phyloP scores from a whole-genome alignment of 1,139 yeast genomes.

The Eremothecium coryli region DNA sequence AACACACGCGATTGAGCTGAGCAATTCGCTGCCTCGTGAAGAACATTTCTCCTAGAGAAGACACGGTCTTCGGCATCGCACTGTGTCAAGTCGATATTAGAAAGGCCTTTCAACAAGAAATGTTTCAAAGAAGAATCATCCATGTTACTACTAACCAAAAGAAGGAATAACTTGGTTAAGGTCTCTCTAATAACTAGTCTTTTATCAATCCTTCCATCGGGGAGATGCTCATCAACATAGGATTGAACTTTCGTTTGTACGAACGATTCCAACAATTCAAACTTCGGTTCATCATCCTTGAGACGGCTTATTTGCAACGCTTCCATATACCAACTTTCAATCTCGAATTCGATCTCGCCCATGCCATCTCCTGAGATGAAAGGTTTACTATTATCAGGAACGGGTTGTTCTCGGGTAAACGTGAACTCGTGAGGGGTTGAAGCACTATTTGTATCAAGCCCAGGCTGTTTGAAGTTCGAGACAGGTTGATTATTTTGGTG shows the following conservation, averaged over 20 bases:
- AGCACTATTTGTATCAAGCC: not conserved
- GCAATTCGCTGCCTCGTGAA: conserved; percentile 36
- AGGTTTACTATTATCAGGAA: not conserved
- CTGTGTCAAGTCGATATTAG: conserved; percentile 23
- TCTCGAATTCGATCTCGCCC: conserved; percentile 22
- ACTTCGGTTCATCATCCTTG: conserved; percentile 25
- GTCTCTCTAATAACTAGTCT: conserved; percentile 17
- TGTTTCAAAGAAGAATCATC: conserved; percentile 25
- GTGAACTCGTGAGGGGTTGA: not conserved
- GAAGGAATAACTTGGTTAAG: conserved; percentile 24
- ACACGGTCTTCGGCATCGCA: conserved; percentile 27
- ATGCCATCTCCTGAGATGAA: conserved; percentile 3
- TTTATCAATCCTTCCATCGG: conserved; percentile 15
- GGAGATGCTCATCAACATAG: conserved; percentile 15
- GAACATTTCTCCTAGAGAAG: conserved; percentile 32
- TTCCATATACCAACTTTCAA: conserved; percentile 30
- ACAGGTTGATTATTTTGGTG: not conserved
- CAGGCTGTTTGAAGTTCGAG: not conserved
- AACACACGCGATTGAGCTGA: conserved; percentile 30
- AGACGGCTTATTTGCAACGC: conserved; percentile 26
- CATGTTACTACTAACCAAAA: conserved; percentile 26
- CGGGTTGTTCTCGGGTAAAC: conserved; percentile 1
- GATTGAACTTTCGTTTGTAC: conserved; percentile 18
- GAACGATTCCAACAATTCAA: conserved; percentile 18
- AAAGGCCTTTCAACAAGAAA: conserved; percentile 20